phyloP scores from a whole-genome alignment of 345 rosid genomes.

The Euclidium syriacum region DNA sequence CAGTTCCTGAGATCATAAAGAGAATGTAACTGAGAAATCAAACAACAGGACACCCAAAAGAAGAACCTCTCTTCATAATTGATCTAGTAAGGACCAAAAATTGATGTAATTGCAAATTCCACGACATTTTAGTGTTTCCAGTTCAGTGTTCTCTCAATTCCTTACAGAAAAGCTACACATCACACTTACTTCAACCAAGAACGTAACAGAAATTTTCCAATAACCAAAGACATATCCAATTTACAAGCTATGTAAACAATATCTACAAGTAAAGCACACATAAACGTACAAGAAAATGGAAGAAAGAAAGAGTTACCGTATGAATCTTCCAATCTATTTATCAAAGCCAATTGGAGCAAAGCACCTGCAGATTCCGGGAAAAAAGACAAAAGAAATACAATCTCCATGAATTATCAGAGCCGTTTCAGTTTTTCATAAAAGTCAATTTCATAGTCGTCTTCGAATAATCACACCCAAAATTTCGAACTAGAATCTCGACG shows the following conservation, averaged over 20 bases:
- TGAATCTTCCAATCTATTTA: slow-evolving; percentile 65
- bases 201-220: neutral
- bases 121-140: neutral
- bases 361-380: slow-evolving; percentile 57
- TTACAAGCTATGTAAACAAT: neutral
- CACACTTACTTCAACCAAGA: neutral
- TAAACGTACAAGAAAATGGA: neutral
- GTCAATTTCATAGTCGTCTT: slow-evolving; percentile 10
- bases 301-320: slow-evolving; percentile 41
- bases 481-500: neutral
- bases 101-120: neutral
- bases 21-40: slow-evolving; percentile 12
- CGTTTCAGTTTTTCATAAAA: slow-evolving; percentile 7
- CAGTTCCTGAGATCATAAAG: slow-evolving; percentile 33
- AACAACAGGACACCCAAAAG: neutral
- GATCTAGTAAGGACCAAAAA: too few relatives aligned
- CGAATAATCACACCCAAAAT: neutral
- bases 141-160: neutral
- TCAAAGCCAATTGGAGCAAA: slow-evolving; percentile 77
- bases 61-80: neutral
- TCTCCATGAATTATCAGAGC: slow-evolving; percentile 12
- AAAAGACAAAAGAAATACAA: slow-evolving; percentile 6
- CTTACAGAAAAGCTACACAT: neutral
- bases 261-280: neutral
- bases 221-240: neutral